Evolutionary conservation across 495 filamentous ascomycete species (phyloP), one percentile per base, ranked within the genome.

Genomic region (Xanthoparmelia taractica): DNA sequence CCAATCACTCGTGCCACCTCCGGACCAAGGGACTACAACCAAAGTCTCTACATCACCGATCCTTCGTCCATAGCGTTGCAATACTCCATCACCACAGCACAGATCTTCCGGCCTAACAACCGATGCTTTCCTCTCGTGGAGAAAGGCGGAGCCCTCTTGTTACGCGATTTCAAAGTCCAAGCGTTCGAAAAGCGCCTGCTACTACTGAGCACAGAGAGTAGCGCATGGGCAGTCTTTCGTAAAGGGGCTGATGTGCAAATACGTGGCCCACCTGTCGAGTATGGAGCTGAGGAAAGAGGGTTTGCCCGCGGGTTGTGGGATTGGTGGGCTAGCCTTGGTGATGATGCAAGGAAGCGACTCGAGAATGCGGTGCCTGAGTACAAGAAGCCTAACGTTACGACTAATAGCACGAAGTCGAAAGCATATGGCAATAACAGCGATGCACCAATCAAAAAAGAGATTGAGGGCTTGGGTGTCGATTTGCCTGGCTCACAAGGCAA

Each of bases 101-200:
- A 88, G 62, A 77, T 96, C 20, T 89, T 89, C 72, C 83, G 90
- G 8, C 87, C 90, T 1, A 84, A 87, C 69, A 86, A 85, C 67
- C 80, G 82, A 17, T 82, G 84, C 1, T 76, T 97, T 3, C 94
- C 94, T 0, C 69, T 79, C 8, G 77, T 90, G 31, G 75, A 78
- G 4, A 79, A 80, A 20, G 94, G 94, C 11, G 87, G 94, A 66
- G 84, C 86, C 4, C 77, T 96, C 27, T 72, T 98, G 43, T 79
- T 98, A 17, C 81, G 87, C 8, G 79, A 85, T 47, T 91, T 97
- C 68, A 81, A 80, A 60, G 89, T 95, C 18, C 71, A 77, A 60
- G 80, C 72, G 65, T 75, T 76, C 59, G 69, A 80, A 36, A 74
- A 73, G 65, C 72, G 72, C 10, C 67, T 80, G 41, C 74, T 75